These are phyloP conservation scores for Tephrocybe sp. DNA, from an alignment of 768 basidiomycete genomes.

Conservation along the genomic window DNA sequence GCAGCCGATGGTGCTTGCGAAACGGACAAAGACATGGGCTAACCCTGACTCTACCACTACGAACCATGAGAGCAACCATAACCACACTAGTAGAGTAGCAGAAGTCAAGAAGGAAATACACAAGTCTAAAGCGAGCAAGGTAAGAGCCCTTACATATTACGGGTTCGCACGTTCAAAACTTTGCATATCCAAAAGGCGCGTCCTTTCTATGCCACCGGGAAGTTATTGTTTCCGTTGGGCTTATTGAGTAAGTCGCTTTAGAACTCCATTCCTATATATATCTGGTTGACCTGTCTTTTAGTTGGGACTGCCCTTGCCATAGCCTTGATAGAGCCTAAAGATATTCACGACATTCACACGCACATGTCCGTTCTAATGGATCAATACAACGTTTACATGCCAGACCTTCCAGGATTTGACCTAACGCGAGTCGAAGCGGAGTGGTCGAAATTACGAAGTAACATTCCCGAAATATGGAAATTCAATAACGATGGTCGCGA, in stretches of 20 bases:
- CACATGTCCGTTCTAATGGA: constrained; percentile 66
- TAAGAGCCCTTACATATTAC: neutral
- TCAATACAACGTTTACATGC: constrained; percentile 68
- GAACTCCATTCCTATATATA: neutral
- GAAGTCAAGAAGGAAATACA: constrained; percentile 16
- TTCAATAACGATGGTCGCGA: constrained; percentile 79
- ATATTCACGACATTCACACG: constrained; percentile 67
- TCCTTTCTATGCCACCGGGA: constrained; percentile 34
- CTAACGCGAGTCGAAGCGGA: constrained; percentile 69
- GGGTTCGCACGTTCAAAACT: neutral
- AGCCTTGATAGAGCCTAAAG: constrained; percentile 62
- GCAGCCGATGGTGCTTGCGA: constrained; percentile 9
- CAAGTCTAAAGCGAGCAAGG: constrained; percentile 21
- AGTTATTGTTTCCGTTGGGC: constrained; percentile 74
- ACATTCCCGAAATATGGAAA: constrained; percentile 82
- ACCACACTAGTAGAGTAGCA: too few species aligned
- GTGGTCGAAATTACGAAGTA: constrained; percentile 66
- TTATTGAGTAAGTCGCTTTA: constrained; percentile 44
- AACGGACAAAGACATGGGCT: constrained; percentile 13
- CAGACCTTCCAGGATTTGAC: constrained; percentile 63
- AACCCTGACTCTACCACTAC: constrained; percentile 6
- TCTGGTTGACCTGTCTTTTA: constrained; percentile 24
- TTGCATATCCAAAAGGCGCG: constrained; percentile 14
- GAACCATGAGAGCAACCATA: too few species aligned
- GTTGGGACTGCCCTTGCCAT: constrained; percentile 70